A percentile compares a stretch with the other conserved stretches of the same genome.
These are phyloP conservation scores for Aspergillus aculeatinus DNA, from an alignment of 2,329 filamentous ascomycete species.

Conservation along the genomic window DNA sequence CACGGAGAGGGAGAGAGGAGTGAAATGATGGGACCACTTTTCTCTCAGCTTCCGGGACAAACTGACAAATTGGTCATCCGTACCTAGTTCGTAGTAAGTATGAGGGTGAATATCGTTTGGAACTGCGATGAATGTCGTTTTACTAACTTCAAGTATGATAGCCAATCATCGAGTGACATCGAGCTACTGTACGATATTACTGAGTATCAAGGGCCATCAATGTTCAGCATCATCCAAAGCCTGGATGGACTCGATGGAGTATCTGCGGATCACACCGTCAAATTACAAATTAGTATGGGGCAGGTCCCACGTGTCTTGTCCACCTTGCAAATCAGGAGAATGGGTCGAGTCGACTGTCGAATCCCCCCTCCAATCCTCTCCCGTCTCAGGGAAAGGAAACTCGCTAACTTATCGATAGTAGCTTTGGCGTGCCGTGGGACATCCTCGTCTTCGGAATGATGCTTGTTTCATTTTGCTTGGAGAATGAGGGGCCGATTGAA, in stretches of 20 bases:
- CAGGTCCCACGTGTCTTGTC: conserved; percentile 14
- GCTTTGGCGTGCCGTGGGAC: not conserved
- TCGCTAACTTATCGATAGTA: not conserved
- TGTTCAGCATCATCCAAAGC: no score
- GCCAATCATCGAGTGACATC: not conserved
- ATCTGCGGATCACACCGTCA: no score
- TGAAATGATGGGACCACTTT: conserved; percentile 2
- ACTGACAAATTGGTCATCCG: not conserved
- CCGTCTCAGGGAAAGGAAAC: conserved; percentile 14
- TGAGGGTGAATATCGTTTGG: not conserved
- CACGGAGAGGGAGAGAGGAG: conserved; percentile 1
- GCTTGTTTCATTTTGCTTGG: no score
- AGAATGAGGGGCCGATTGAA: no score
- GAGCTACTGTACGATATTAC: not conserved
- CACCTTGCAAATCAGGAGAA: conserved; percentile 20
- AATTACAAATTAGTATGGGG: not conserved
- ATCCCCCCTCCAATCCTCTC: not conserved
- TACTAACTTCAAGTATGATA: no score
- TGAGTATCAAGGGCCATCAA: no score
- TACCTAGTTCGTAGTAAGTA: not conserved
- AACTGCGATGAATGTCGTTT: no score
- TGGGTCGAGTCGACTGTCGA: conserved; percentile 6
- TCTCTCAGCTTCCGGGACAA: not conserved
- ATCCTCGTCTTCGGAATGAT: no score
- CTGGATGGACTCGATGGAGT: no score